Evolutionary conservation across 2,329 filamentous ascomycete species (phyloP).

Genomic region (Monosporascus sp.): DNA sequence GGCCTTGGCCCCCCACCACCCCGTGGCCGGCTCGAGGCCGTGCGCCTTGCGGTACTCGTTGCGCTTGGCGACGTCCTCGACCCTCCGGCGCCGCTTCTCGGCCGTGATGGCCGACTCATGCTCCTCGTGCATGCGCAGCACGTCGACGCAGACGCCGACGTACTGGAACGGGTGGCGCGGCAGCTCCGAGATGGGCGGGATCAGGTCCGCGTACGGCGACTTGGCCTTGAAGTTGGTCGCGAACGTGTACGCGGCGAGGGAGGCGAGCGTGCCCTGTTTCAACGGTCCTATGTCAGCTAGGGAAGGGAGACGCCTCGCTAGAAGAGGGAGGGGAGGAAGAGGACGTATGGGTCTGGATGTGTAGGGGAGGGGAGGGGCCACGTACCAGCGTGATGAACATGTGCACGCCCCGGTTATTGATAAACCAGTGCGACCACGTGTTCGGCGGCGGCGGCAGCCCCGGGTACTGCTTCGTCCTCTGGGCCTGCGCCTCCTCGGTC

Average conservation of each 20-base stretch:
- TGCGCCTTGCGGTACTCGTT: constrained; percentile 80
- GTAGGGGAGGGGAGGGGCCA: constrained; percentile 2
- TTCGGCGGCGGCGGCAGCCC: constrained; percentile 82
- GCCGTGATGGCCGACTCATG: constrained; percentile 63
- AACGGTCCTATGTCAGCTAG: no score
- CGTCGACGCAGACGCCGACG: constrained; percentile 58
- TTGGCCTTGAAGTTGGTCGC: constrained; percentile 71
- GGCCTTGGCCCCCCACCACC: constrained; percentile 18
- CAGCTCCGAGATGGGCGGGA: constrained; percentile 66
- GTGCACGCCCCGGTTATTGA: constrained; percentile 72
- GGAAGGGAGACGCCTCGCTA: not conserved
- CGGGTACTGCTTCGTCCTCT: constrained; percentile 71
- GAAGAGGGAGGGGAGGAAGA: not conserved
- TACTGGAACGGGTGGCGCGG: constrained; percentile 65
- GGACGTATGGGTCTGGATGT: no score
- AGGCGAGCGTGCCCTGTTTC: constrained; percentile 56
- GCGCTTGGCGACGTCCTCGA: constrained; percentile 86
- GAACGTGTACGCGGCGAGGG: constrained; percentile 67
- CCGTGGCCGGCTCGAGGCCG: constrained; percentile 54
- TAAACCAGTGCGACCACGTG: constrained; percentile 78
- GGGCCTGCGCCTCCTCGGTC: constrained; percentile 58
- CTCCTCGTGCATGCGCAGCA: constrained; percentile 70
- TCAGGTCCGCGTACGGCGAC: constrained; percentile 73
- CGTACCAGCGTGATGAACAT: constrained; percentile 76
- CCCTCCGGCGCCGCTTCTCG: constrained; percentile 65